phyloP scores from a whole-genome alignment of 495 filamentous ascomycete species.

The Gamarada debralockiae region DNA sequence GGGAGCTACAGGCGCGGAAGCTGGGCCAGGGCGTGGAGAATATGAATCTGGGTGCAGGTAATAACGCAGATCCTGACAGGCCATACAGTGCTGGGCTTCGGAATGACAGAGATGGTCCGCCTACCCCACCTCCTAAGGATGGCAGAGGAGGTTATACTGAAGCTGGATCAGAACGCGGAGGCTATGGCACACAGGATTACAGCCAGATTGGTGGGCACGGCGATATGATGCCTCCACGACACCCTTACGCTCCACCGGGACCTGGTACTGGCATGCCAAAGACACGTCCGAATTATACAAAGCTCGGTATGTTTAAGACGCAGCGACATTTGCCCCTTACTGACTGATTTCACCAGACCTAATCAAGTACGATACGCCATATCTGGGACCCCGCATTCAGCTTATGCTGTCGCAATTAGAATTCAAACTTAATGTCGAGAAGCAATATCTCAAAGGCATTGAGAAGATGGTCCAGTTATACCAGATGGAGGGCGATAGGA shows the following conservation, averaged over 20 bases:
- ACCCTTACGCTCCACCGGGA: conserved; percentile 73
- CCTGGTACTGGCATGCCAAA: conserved; percentile 68
- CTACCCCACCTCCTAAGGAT: conserved; percentile 66
- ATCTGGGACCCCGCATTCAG: conserved; percentile 96
- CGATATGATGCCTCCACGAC: conserved; percentile 77
- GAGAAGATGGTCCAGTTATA: conserved; percentile 99
- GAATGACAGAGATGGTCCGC: conserved; percentile 43
- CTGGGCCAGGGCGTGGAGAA: conserved; percentile 60
- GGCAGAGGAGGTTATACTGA: conserved; percentile 31
- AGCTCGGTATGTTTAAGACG: conserved; percentile 67
- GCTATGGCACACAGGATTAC: conserved; percentile 40
- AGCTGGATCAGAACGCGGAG: conserved; percentile 30
- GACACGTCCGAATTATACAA: conserved; percentile 84
- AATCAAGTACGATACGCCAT: conserved; percentile 96
- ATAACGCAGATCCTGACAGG: conserved; percentile 34
- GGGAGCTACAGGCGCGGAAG: conserved; percentile 79
- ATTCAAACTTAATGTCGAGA: conserved; percentile 98
- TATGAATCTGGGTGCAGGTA: conserved; percentile 48
- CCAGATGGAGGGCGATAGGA: conserved; percentile 95
- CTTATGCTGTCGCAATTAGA: conserved; percentile 98
- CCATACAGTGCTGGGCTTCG: conserved; percentile 27
- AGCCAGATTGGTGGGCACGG: conserved; percentile 46
- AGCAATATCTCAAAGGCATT: conserved; percentile 98
- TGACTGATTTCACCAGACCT: conserved; percentile 57
- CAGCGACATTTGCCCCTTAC: neutral